phyloP scores from a whole-genome alignment of 1,284 basidiomycete species.

The Tilletia horrida region DNA sequence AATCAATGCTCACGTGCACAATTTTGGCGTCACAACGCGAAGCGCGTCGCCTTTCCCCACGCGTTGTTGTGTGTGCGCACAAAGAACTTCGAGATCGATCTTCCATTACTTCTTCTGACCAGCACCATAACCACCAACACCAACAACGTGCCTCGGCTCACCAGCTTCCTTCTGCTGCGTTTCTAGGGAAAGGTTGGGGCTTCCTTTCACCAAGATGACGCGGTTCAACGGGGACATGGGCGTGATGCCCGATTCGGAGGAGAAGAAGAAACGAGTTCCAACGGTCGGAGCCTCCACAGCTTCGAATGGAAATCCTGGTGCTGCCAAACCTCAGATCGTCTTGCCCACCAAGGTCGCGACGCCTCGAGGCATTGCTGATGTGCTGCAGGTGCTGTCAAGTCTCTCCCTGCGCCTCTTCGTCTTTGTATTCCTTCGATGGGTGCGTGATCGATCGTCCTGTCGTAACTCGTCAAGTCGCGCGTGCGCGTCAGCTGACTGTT shows the following conservation, averaged over 20 bases:
- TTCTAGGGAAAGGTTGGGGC: background rate
- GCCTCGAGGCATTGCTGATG: slow-evolving; percentile 27
- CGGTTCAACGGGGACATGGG: slow-evolving; percentile 12
- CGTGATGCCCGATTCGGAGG: slow-evolving; percentile 16
- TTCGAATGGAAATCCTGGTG: background rate
- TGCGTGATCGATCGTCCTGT: slow-evolving; percentile 33
- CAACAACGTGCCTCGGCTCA: too few species aligned
- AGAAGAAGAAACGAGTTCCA: background rate
- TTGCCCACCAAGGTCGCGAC: slow-evolving; percentile 4
- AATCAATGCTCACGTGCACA: too few species aligned
- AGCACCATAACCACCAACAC: too few species aligned
- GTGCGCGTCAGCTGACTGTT: background rate
- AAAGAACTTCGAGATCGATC: too few species aligned
- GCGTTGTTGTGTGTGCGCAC: too few species aligned
- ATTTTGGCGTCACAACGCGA: too few species aligned
- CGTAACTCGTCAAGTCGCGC: background rate
- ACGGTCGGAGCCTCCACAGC: background rate
- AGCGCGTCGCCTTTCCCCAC: too few species aligned
- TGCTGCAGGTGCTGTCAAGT: slow-evolving; percentile 34
- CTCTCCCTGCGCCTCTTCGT: slow-evolving; percentile 42
- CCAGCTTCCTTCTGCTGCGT: background rate
- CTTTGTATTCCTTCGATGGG: slow-evolving; percentile 47
- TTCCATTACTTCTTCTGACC: too few species aligned
- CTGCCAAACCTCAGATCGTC: background rate
- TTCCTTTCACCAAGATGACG: background rate